Percentiles rank a stretch among this genome's conserved stretches.
Evolutionary conservation across 371 early-diverging fungal genomes (phyloP).

Genomic region (Dichotomocladium elegans): DNA sequence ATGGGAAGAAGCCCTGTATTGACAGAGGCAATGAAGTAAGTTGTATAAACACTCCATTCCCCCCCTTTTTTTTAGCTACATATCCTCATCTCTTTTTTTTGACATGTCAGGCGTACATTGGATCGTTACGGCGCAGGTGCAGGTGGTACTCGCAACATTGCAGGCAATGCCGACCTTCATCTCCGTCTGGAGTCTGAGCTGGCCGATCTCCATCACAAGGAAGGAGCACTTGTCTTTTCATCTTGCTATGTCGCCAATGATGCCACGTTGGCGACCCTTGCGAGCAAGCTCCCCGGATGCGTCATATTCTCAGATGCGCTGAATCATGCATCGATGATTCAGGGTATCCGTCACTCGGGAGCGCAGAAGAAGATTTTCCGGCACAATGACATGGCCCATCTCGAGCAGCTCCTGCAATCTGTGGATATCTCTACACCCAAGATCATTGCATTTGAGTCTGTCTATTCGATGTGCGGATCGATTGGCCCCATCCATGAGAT

Average conservation of each 20-base stretch:
- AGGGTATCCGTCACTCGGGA: constrained; percentile 93
- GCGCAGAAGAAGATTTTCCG: constrained; percentile 90
- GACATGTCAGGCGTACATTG: constrained; percentile 60
- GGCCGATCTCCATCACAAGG: constrained; percentile 89
- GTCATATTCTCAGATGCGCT: constrained; percentile 92
- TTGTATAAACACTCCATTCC: not conserved
- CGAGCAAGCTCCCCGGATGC: constrained; percentile 87
- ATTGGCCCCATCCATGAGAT: constrained; percentile 96
- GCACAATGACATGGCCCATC: constrained; percentile 92
- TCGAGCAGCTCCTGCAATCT: constrained; percentile 80
- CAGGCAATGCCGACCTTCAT: constrained; percentile 95
- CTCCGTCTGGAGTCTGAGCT: constrained; percentile 89
- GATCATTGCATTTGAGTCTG: constrained; percentile 97
- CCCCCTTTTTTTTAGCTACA: not conserved
- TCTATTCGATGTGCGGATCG: constrained; percentile 98
- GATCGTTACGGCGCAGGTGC: constrained; percentile 97
- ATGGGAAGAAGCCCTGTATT: constrained; percentile 89
- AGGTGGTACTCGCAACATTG: constrained; percentile 99
- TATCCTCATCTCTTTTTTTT: not conserved
- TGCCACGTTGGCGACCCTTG: constrained; percentile 91
- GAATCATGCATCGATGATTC: constrained; percentile 99
- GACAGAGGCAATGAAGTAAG: constrained; percentile 85
- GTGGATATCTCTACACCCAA: constrained; percentile 85
- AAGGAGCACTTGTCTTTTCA: constrained; percentile 93
- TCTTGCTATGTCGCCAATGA: constrained; percentile 99